Evolutionary conservation across 1,139 yeast species (phyloP).

Genomic region (Pichia kudriavzevii): DNA sequence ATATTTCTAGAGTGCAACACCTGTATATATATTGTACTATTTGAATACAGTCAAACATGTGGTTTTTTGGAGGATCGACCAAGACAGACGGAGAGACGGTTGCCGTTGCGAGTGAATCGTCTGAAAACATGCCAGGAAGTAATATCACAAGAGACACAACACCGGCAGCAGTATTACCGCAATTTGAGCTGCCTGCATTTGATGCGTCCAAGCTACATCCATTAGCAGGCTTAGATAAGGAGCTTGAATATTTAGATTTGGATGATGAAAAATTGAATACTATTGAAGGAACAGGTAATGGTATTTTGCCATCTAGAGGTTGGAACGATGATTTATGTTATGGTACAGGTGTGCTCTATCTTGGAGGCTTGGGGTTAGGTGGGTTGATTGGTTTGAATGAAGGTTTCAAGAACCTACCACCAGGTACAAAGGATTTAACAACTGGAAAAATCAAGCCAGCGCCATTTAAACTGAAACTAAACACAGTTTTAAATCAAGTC

Average conservation of each 20-base stretch:
- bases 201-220: conserved; percentile 83
- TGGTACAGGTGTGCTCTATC: conserved; percentile 93
- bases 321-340: conserved; percentile 97
- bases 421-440: conserved; percentile 28
- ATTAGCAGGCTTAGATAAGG: conserved; percentile 83
- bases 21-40: too few relatives aligned
- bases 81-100: conserved; percentile 5
- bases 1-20: too few relatives aligned
- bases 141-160: neutral
- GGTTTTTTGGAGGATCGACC: conserved; percentile 13
- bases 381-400: conserved; percentile 85
- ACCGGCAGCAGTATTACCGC: conserved; percentile 6
- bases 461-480: conserved; percentile 70
- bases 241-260: conserved; percentile 81
- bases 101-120: conserved; percentile 1
- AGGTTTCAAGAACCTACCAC: conserved; percentile 72
- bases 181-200: conserved; percentile 26
- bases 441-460: conserved; percentile 35
- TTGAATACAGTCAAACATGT: conserved; percentile 6
- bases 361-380: conserved; percentile 68
- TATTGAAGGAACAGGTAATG: conserved; percentile 74
- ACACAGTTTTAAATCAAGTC: conserved; percentile 83
- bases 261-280: conserved; percentile 73
- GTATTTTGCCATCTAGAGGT: conserved; percentile 87
- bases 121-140: conserved; percentile 1